These are phyloP conservation scores for Nepenthes mirabilis DNA, from an alignment of 148 eudicot species.

Conservation along the genomic window DNA sequence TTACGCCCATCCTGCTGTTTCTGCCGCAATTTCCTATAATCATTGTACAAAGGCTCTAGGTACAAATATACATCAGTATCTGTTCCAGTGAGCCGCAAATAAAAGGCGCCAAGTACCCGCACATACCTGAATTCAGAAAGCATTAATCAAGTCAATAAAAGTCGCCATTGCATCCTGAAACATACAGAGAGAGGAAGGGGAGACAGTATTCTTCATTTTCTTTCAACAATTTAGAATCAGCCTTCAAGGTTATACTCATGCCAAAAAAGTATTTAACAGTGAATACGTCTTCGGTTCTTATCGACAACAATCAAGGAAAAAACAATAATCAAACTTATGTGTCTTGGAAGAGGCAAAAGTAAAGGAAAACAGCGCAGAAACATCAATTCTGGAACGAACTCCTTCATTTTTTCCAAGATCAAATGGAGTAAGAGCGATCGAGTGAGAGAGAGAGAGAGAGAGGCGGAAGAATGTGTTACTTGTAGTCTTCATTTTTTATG, in stretches of 20 bases:
- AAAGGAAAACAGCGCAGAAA: too few relatives aligned
- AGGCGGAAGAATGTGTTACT: constrained; percentile 20
- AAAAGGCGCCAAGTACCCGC: constrained; percentile 86
- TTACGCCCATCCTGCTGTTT: constrained; percentile 65
- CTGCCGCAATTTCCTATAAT: constrained; percentile 72
- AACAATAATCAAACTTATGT: too few relatives aligned
- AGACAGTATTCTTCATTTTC: too few relatives aligned
- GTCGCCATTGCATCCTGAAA: neutral
- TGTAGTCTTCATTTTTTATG: constrained; percentile 80
- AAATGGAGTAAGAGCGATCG: neutral
- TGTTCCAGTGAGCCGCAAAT: constrained; percentile 85
- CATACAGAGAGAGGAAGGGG: too few relatives aligned
- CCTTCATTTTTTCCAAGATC: too few relatives aligned
- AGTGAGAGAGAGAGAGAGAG: neutral
- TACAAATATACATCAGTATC: constrained; percentile 82
- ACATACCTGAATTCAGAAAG: constrained; percentile 47
- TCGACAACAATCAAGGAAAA: too few relatives aligned
- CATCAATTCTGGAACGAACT: too few relatives aligned
- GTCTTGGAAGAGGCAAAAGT: too few relatives aligned
- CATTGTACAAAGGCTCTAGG: constrained; percentile 87
- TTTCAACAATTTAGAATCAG: too few relatives aligned
- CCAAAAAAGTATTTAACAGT: too few relatives aligned
- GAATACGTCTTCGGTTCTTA: too few relatives aligned
- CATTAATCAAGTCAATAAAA: neutral
- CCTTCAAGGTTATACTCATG: too few relatives aligned